These are phyloP conservation scores for Guillardia theta DNA, from an alignment of 78 protist genomes.

Conservation along the genomic window DNA sequence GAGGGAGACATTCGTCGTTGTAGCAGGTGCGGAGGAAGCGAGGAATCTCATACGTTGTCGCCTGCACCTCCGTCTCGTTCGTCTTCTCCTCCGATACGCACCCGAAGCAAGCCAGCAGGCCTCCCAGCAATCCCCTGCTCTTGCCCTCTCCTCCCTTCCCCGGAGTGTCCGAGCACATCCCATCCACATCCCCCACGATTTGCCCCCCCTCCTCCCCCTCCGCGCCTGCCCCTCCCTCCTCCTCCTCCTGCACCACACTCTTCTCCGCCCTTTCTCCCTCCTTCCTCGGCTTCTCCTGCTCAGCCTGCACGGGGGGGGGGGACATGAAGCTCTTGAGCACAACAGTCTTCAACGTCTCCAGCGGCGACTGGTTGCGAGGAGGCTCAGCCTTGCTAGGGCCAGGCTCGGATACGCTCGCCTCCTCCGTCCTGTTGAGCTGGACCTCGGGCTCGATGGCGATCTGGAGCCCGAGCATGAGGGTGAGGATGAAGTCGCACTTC, in stretches of 20 bases:
- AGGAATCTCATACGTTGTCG: no score
- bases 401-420: no score
- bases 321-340: no score
- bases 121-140: neutral
- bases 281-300: neutral
- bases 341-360: neutral
- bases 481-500: constrained; percentile 37
- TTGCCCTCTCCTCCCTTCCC: neutral
- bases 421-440: no score
- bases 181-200: neutral
- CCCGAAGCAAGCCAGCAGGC: neutral
- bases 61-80: neutral
- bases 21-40: no score
- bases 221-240: neutral
- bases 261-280: no score
- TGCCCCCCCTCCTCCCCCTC: neutral
- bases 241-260: neutral
- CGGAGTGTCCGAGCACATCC: neutral
- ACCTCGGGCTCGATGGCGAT: neutral
- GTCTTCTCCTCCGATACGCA: neutral
- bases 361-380: neutral
- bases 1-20: no score
- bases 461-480: constrained; percentile 35
- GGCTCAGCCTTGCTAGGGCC: neutral
- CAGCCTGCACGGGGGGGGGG: neutral